Base-by-base conservation (phyloP, 2,329 filamentous ascomycete species). In the Corynespora cassiicola region DNA sequence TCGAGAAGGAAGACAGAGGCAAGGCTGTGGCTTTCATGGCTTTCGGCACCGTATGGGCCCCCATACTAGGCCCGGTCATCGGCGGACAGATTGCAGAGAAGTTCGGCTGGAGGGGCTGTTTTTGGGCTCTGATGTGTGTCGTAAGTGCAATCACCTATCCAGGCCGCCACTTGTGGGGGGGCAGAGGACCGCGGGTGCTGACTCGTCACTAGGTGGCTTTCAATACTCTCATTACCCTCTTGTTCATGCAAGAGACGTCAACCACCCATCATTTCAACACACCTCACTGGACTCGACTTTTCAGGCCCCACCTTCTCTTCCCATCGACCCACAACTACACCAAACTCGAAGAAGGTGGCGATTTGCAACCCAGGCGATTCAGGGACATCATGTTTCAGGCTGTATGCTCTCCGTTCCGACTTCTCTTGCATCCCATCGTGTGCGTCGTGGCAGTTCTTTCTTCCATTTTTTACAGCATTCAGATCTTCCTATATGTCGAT, bases 1-100 rank as follows among this genome's bases (percentile, higher is more conserved):
- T 25, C 5, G 48, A 54, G 27, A 32, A 53, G 17, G 30, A 57
- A 17, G 56, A 40, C 15, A 42, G 31, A 6, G 50, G 49, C 7
- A 58, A 59, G 50, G 45, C 47, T 10, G 43, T 50, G 36, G 43
- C 47, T 10, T 25, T 50, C n/a, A n/a, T n/a, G n/a, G n/a, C n/a
- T n/a, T n/a, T n/a, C n/a, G n/a, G n/a, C 20, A 48, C 37, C 39
- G 33, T 51, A 20, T 28, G 47, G 16, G 47, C 43, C 8, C 29
- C 29, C 29, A 21, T 15, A 14, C 26, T 29, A 9, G 26, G 26
- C 14, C 26, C 26, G 7, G 14, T 15, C 8, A 14, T 15, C 7
- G 26, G 26, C 7, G 26, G 26, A 29, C 26, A 4, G 14, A 9
- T 29, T 23, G 19, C 31, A 3, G 31, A 34, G 11, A 23, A 7